Evolutionary conservation across 2,329 filamentous ascomycete species (phyloP), one percentile per base, ranked within the genome.

Genomic region (Rutstroemia sp.): DNA sequence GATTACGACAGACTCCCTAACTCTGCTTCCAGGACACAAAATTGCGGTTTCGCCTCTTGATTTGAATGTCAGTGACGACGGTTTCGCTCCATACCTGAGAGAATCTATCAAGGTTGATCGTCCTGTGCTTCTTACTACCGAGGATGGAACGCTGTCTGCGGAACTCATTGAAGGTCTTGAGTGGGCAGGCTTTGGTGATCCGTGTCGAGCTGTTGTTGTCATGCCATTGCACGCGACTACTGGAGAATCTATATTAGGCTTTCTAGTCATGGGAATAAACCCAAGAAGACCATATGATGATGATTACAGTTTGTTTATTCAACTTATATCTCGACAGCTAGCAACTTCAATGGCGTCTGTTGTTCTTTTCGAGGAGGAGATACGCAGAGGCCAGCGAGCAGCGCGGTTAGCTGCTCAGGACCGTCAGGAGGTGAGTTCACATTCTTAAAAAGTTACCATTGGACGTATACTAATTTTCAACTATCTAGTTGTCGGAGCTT

Each of bases 361-460:
- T 0, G 87, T 92, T 0, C 71, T 94, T 1, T 92, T 92, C 57
- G 88, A 92, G 67, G 88, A 92, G 62, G 89, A 94, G 67, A 91
- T 92, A 61, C 81, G 80, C 57, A 79, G 87, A 58, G 86, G 87
- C 0, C 84, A 90, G 69, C 79, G 78, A 63, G 88, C 88, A 1
- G 89, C 88, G 19, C 83, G 82, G 55, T 75, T 91, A 37, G 89
- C 89, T 9, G 87, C 87, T 2, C 73, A 88, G 59, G 88, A 94
- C 69, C 83, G 86, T 2, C 87, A 89, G 62, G 85, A 90, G 65
- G 78, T 94, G 2, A 49, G n/a, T 49, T 21, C 21, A n/a, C 14
- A 48, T 10, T 21, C 14, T 34, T 10, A 34, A 12, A 14, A 34
- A 34, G 9, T 12, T 10, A 34, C 12, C 39, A 5, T 5, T 14